phyloP scores from a whole-genome alignment of 2,329 filamentous ascomycete species.

The Xylariaceae sp. region DNA sequence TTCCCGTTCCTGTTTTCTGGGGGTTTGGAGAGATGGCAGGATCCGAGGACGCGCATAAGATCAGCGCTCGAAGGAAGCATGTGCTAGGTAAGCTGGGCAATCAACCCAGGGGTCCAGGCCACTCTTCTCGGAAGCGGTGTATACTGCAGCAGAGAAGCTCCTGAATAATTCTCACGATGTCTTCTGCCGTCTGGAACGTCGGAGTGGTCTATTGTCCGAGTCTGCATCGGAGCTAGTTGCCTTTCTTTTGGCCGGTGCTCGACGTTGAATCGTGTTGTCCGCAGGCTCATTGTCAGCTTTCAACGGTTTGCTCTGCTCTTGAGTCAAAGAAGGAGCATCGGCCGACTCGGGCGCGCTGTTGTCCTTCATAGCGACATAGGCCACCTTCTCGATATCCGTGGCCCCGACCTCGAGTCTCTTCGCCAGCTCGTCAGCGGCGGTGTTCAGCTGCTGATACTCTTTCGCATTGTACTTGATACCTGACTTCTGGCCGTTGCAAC shows the following conservation, averaged over 20 bases:
- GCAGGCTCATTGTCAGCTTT: constrained; percentile 12
- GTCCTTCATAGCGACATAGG: constrained; percentile 59
- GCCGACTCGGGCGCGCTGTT: constrained; percentile 10
- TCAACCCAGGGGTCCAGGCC: not conserved
- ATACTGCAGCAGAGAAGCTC: not conserved
- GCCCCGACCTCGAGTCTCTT: constrained; percentile 50
- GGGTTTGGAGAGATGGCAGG: not conserved
- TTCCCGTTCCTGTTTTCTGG: not conserved
- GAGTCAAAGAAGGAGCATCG: not conserved
- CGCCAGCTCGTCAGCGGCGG: constrained; percentile 39
- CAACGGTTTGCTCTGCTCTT: constrained; percentile 5
- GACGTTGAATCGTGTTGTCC: constrained; percentile 1
- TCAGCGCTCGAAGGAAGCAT: not conserved
- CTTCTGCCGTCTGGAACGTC: constrained; percentile 16
- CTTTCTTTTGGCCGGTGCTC: constrained; percentile 13
- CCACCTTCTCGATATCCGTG: constrained; percentile 63
- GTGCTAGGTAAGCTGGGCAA: not conserved
- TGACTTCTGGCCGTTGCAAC: constrained; percentile 45
- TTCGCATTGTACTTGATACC: constrained; percentile 64
- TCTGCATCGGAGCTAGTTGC: not conserved
- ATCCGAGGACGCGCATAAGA: not conserved
- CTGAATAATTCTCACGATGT: constrained; percentile 2
- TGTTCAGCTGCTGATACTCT: constrained; percentile 59
- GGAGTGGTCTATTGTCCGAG: constrained; percentile 1
- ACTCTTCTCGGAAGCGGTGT: not conserved